Conservation (phyloP, 2,329 filamentous ascomycete genomes). For the Stenocarpella maydis region DNA sequence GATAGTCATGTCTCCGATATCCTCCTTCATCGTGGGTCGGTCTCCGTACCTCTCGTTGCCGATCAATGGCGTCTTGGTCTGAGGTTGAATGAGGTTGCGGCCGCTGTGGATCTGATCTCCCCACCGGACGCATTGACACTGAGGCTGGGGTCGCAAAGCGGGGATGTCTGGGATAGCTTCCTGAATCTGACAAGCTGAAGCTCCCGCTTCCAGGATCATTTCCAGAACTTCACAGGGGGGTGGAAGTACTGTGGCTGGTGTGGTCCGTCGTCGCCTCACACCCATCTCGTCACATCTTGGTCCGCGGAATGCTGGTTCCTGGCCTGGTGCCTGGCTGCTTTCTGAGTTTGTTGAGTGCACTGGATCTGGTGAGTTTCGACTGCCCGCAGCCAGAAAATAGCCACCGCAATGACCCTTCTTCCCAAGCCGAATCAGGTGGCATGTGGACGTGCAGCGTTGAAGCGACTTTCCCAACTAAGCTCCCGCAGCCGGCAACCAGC, state of each 20-base stretch:
- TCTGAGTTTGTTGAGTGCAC: background rate
- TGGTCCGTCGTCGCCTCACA: background rate
- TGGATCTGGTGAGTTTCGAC: background rate
- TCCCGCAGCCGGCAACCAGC: slow-evolving; percentile 26
- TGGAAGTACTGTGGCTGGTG: slow-evolving; percentile 17
- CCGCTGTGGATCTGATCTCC: slow-evolving; percentile 17
- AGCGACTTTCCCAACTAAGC: slow-evolving; percentile 3
- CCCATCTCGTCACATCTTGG: background rate
- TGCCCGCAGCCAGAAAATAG: slow-evolving; percentile 3
- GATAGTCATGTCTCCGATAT: slow-evolving; percentile 20
- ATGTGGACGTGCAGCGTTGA: background rate
- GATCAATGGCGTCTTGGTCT: slow-evolving; percentile 19
- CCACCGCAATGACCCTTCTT: slow-evolving; percentile 4
- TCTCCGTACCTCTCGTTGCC: slow-evolving; percentile 7
- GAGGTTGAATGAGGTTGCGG: slow-evolving; percentile 25
- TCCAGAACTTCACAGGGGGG: slow-evolving; percentile 21
- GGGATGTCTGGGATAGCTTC: slow-evolving; percentile 22
- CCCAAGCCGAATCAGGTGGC: background rate
- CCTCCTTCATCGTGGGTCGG: slow-evolving; percentile 11
- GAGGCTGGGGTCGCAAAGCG: slow-evolving; percentile 20
- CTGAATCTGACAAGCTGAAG: slow-evolving; percentile 25
- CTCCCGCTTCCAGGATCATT: slow-evolving; percentile 25
- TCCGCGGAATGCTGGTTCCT: background rate
- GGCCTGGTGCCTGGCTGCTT: background rate
- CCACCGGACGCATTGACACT: slow-evolving; percentile 21